Conservation (phyloP, 2,329 filamentous ascomycete genomes). For the Diaporthe nobilis region DNA sequence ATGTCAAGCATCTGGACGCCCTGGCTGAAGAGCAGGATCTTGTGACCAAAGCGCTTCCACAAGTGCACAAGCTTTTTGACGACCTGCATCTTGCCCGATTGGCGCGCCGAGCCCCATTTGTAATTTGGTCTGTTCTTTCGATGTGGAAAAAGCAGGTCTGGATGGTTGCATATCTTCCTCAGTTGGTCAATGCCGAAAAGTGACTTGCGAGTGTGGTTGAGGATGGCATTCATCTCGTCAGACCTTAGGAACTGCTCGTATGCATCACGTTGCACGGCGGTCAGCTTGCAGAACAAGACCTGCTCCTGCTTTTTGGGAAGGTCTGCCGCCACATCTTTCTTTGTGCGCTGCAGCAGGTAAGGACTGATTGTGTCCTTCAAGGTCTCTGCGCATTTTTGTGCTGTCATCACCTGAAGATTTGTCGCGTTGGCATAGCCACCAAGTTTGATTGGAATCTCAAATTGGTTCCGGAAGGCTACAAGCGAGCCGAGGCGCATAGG, state of each 20-base stretch:
- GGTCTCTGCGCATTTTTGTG: slow-evolving; percentile 93
- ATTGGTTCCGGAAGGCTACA: slow-evolving; percentile 90
- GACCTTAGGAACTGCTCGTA: slow-evolving; percentile 88
- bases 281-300: slow-evolving; percentile 95
- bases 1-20: slow-evolving; percentile 97
- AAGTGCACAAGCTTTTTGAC: slow-evolving; percentile 88
- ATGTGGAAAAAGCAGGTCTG: slow-evolving; percentile 82
- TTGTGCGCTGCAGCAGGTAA: slow-evolving; percentile 92
- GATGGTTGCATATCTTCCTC: slow-evolving; percentile 98
- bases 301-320: slow-evolving; percentile 96
- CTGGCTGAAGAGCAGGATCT: slow-evolving; percentile 93
- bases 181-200: slow-evolving; percentile 92
- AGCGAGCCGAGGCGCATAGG: slow-evolving; percentile 95
- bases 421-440: slow-evolving; percentile 97
- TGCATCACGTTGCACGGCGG: slow-evolving; percentile 80
- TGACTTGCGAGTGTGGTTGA: slow-evolving; percentile 81
- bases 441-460: slow-evolving; percentile 92
- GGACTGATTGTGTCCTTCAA: slow-evolving; percentile 94
- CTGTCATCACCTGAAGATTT: slow-evolving; percentile 93
- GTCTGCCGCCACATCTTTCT: slow-evolving; percentile 93
- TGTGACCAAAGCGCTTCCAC: slow-evolving; percentile 93
- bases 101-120: slow-evolving; percentile 81
- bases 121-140: slow-evolving; percentile 73
- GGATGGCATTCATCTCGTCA: slow-evolving; percentile 86
- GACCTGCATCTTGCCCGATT: slow-evolving; percentile 97